Evolutionary conservation across 1,139 yeast genomes (phyloP).

Genomic region (Kluyveromyces sp.): DNA sequence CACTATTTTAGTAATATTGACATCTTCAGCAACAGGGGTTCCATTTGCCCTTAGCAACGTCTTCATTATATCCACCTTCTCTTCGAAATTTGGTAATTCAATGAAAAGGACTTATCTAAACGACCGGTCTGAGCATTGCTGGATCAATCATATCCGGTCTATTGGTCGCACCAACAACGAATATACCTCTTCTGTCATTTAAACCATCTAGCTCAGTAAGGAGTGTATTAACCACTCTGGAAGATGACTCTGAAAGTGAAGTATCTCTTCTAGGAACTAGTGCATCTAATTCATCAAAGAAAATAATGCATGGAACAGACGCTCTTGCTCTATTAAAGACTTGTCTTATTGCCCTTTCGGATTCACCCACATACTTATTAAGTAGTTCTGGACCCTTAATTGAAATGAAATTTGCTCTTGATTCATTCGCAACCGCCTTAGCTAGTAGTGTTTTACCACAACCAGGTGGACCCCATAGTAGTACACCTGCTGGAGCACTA

Average conservation of each 20-base stretch:
- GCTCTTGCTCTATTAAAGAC: conserved; percentile 93
- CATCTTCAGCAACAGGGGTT: conserved; percentile 65
- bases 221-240: conserved; percentile 89
- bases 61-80: conserved; percentile 70
- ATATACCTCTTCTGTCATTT: conserved; percentile 85
- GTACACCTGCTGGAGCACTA: conserved; percentile 92
- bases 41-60: conserved; percentile 66
- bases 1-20: conserved; percentile 56
- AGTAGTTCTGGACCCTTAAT: conserved; percentile 92
- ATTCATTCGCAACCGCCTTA: conserved; percentile 95
- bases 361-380: conserved; percentile 94
- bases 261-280: conserved; percentile 91
- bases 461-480: conserved; percentile 99
- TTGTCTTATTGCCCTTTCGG: conserved; percentile 90
- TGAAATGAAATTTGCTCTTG: conserved; percentile 90
- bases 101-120: conserved; percentile 89
- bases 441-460: conserved; percentile 96
- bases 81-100: conserved; percentile 73
- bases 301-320: conserved; percentile 89
- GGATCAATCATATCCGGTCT: conserved; percentile 98
- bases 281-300: conserved; percentile 94
- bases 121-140: conserved; percentile 98
- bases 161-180: conserved; percentile 94
- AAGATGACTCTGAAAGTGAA: conserved; percentile 78
- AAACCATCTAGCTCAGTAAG: conserved; percentile 92